A percentile compares a stretch with the other conserved stretches of the same genome.
These are phyloP conservation scores for Cephalotrichum gorgonifer DNA, from an alignment of 2,329 filamentous ascomycete species.

Conservation along the genomic window DNA sequence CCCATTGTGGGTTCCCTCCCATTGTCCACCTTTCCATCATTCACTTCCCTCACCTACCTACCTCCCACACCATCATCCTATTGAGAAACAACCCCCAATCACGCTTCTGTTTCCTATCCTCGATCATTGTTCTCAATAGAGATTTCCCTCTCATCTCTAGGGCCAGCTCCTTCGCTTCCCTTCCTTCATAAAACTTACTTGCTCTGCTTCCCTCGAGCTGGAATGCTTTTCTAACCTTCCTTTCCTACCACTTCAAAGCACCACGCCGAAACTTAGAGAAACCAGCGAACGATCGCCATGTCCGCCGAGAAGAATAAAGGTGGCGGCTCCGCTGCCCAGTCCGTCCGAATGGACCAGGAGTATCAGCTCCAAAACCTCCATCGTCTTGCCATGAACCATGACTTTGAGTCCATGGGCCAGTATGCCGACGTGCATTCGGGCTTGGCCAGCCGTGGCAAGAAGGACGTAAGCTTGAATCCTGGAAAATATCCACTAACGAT, in stretches of 20 bases:
- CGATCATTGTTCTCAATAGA: not conserved
- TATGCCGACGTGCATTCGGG: not conserved
- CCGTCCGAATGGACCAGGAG: not conserved
- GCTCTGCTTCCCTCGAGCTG: not conserved
- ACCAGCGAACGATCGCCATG: not conserved
- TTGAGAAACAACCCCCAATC: not conserved
- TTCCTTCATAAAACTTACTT: not conserved
- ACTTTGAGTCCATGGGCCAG: not conserved
- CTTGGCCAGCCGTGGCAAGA: not conserved
- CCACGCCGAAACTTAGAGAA: not conserved
- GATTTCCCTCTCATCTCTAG: not conserved
- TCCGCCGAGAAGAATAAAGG: not conserved
- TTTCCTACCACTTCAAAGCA: not conserved
- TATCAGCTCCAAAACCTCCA: conserved; percentile 1
- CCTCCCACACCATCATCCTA: not conserved
- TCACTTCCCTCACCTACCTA: not conserved
- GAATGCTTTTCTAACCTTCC: too few species aligned
- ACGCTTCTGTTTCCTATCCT: not conserved
- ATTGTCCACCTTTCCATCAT: not conserved
- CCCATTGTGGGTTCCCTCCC: not conserved
- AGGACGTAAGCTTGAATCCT: not conserved
- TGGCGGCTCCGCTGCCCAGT: not conserved
- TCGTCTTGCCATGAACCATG: not conserved
- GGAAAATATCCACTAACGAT: not conserved
- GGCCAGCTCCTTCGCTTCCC: not conserved